Evolutionary conservation across 2,329 filamentous ascomycete species (phyloP).

Genomic region (Microthyrium microscopicum): DNA sequence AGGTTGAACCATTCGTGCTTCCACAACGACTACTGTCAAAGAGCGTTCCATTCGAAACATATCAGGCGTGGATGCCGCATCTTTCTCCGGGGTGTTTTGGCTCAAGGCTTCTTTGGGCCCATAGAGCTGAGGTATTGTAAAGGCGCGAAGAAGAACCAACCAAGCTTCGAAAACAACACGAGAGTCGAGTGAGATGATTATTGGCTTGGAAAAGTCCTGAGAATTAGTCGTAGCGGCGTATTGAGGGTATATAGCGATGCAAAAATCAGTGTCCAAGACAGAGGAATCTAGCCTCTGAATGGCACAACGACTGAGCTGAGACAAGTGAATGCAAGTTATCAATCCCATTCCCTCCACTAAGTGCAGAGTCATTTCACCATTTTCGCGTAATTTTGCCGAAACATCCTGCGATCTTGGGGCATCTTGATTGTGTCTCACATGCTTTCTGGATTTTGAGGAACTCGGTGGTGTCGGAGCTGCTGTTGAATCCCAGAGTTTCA

Average conservation of each 20-base stretch:
- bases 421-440: too few relatives aligned
- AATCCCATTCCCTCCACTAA: constrained; percentile 70
- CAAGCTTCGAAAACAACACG: constrained; percentile 91
- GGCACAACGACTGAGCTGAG: constrained; percentile 74
- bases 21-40: constrained; percentile 41
- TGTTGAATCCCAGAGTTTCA: constrained; percentile 63
- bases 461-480: constrained; percentile 18
- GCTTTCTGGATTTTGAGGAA: too few relatives aligned
- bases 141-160: constrained; percentile 82
- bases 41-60: constrained; percentile 52
- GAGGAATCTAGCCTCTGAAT: constrained; percentile 82
- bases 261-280: constrained; percentile 83
- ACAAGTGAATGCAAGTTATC: constrained; percentile 69
- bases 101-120: constrained; percentile 38
- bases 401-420: constrained; percentile 13
- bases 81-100: constrained; percentile 11
- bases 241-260: constrained; percentile 87
- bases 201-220: constrained; percentile 64
- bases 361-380: constrained; percentile 82
- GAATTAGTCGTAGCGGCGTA: constrained; percentile 62
- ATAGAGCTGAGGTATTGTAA: constrained; percentile 83
- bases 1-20: constrained; percentile 37
- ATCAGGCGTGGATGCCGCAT: constrained; percentile 28
- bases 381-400: constrained; percentile 51
- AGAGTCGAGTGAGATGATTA: constrained; percentile 76